A percentile compares a stretch with the other conserved stretches of the same genome.
phyloP scores from a whole-genome alignment of 129 eudicot species.

The Centella asiatica region DNA sequence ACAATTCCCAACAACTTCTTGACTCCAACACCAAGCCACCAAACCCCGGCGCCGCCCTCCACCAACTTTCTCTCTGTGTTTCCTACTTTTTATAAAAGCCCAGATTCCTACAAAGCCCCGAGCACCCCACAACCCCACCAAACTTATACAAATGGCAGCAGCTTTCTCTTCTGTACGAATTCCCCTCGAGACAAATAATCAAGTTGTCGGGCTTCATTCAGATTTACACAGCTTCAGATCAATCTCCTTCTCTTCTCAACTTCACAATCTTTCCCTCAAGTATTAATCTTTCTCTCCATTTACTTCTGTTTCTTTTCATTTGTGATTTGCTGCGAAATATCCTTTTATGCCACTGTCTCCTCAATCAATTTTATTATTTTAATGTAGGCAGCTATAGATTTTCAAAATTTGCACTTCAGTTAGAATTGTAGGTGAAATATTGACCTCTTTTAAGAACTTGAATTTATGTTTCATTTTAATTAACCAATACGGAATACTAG shows the following conservation, averaged over 20 bases:
- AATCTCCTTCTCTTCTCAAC: slow-evolving; percentile 15
- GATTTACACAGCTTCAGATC: slow-evolving; percentile 13
- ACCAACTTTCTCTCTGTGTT: not conserved
- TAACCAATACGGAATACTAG: too few species aligned
- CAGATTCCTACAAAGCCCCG: not conserved
- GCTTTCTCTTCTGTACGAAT: not conserved
- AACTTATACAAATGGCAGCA: not conserved
- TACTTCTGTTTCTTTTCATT: not conserved
- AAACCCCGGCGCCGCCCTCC: not conserved
- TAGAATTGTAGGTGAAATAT: not conserved
- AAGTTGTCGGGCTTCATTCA: not conserved
- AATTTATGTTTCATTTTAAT: too few species aligned
- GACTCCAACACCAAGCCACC: not conserved
- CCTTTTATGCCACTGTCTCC: not conserved
- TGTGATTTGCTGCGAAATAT: not conserved
- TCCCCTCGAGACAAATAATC: not conserved
- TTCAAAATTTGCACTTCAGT: not conserved
- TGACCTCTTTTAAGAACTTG: too few species aligned
- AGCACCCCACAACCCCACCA: not conserved
- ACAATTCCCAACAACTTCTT: not conserved
- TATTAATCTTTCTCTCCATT: not conserved
- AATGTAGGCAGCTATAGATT: not conserved
- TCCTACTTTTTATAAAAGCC: not conserved
- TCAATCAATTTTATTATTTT: too few species aligned
- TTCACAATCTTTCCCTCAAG: slow-evolving; percentile 4